Evolutionary conservation across 305 asterid genomes (phyloP), one percentile per base, ranked within the genome.

Genomic region (Coffea humblotiana): DNA sequence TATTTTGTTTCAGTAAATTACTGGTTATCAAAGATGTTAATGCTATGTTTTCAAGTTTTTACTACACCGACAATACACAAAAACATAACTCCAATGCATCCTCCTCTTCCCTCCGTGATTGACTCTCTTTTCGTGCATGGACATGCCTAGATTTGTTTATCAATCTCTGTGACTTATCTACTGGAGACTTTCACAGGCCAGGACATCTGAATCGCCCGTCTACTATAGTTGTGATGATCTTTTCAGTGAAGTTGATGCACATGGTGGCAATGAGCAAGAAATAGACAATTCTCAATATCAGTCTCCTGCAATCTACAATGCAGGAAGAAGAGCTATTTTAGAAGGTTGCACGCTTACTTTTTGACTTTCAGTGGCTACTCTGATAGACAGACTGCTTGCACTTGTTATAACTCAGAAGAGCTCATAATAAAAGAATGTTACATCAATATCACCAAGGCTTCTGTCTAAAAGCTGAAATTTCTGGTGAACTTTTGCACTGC

Each of bases 181-280:
- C 58, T 76, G 64, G 49, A 78, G 76, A 35, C 74, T 77, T 77
- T 49, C 84, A 74, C 91, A 95, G 99, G 93, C 80, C 75, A 86
- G 81, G 83, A 58, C 83, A 82, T 87, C 91, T 64, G 97, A 90
- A 80, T 79, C 91, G 74, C 89, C 94, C 61, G 81, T 84, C 82
- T 94, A 90, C 85, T 90, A 90, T 78, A 96, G 90, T 70, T 94
- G 96, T 78, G 83, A 88, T 61, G 98, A 94, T 79, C 82, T 86
- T 79, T 90, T 91, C 83, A 85, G 86, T 79, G 85, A 87, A 74
- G 83, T 68, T 52, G 82, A 81, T 78, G 74, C 83, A 82, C 86
- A 78, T 78, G 68, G 71, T 77, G 79, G 78, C 23, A 76, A 82
- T 73, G 91, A 85, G 78, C 89, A 75, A 32, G 90, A 78, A 78